Conservation (phyloP, 495 filamentous ascomycete genomes). For the Penicillium pulvis region DNA sequence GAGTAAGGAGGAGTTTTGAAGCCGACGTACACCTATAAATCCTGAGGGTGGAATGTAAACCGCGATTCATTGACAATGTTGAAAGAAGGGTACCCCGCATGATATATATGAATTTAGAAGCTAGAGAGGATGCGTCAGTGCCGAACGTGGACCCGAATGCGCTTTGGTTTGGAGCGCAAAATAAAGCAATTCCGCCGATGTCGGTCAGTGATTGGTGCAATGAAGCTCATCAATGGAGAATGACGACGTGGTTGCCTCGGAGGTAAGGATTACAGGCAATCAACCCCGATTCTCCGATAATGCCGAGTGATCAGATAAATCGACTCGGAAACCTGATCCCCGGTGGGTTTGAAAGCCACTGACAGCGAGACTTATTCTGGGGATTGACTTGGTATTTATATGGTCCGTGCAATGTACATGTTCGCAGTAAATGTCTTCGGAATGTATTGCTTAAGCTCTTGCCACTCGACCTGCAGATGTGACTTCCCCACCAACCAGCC, state of each 20-base stretch:
- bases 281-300: not conserved
- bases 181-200: not conserved
- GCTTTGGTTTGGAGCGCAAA: not conserved
- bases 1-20: not conserved
- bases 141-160: not conserved
- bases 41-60: not conserved
- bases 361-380: not conserved
- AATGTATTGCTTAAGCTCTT: not conserved
- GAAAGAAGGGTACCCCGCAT: not conserved
- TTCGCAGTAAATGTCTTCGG: no score
- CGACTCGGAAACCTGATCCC: slow-evolving; percentile 12
- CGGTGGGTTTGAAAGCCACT: not conserved
- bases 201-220: not conserved
- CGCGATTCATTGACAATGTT: not conserved
- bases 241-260: not conserved
- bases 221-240: not conserved
- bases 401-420: not conserved
- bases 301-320: slow-evolving; percentile 10
- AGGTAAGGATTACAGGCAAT: slow-evolving; percentile 6
- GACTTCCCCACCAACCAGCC: not conserved
- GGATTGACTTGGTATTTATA: no score
- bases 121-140: slow-evolving; percentile 1
- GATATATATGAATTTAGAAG: not conserved
- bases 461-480: slow-evolving; percentile 1
- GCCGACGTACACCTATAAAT: not conserved